Evolutionary conservation across 2,329 filamentous ascomycete species (phyloP), one percentile per base, ranked within the genome.

Genomic region (Sordariomycetes sp.): DNA sequence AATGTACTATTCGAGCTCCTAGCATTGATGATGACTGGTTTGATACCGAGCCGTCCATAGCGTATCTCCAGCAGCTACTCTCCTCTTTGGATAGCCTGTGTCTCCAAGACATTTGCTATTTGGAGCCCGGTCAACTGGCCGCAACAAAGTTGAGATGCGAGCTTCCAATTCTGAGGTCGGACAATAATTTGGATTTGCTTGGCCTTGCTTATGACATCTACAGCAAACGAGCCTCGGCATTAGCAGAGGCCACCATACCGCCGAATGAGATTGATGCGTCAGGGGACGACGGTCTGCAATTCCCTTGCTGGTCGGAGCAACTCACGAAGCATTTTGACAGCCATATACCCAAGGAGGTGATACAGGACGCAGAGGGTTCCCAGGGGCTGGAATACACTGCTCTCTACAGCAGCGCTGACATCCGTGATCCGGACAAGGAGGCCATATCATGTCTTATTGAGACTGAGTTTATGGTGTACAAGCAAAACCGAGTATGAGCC

Each of bases 261-360:
- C 36, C 54, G 3, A 56, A 59, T 10, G 61, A 58, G 22, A 42
- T 62, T 1, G 59, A 62, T 10, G 56, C 60, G 6, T n/a, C 15
- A 2, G 52, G 54, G 10, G 61, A 61, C n/a, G 61, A 58, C 13
- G 60, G 58, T 1, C 32, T 62, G 13, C 12, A 15, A 2, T 53
- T 61, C 17, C 61, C 61, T 2, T 24, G 25, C 1, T 58, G 54
- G 3, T 57, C 59, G 3, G 15, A 58, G 2, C 55, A 58, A 32
- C 57, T 58, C 20, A 61, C 55, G 48, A 24, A 17, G n/a, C 58
- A 59, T 24, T 56, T 62, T 20, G 24, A 56, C 3, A 53, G 50
- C n/a, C 50, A 53, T 10, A 22, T 59, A n/a, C 34, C 34, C 2
- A 57, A 60, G 6, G 57, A 56, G 2, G 52, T 59, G 6, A 57